Base-by-base conservation (phyloP, 129 eudicot genomes). In the Kitagawia praeruptora region DNA sequence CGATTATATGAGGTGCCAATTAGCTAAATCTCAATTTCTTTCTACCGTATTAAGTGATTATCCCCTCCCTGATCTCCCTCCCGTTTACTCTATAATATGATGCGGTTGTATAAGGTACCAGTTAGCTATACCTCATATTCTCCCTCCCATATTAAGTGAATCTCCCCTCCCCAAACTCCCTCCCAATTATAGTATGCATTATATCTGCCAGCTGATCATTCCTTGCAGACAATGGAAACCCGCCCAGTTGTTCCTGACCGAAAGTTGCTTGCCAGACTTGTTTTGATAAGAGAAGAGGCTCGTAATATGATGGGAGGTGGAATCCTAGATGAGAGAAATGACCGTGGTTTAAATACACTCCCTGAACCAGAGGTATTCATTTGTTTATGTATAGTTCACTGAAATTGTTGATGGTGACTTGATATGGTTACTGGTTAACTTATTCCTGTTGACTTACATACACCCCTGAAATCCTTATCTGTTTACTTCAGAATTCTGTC, bases 241-340 rank as follows among this genome's bases (percentile, higher is more conserved):
- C 90, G 97, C 6, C 89, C 96, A 8, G 90, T 87, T 78, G 89
- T 95, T 80, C 98, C 97, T 27, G 98, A 95, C 75, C 75, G 98
- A 79, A 95, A 95, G 89, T 87, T 95, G 75, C 88, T 95, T 83
- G 97, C 98, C 48, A 88, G 98, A 81, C 96, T 95, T 21, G 98
- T 95, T 81, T 89, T 92, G 77, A 95, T 95, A 72, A 90, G 97
- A 95, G 98, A 95, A 87, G 98, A 95, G 84, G 96, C 98, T 77
- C 89, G 98, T 72, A 86, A 89, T 85, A 95, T 95, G 98, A 90
- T 95, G 97, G 98, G 98, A 75, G 96, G 98, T 84, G 98, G 98
- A 82, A 85, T 95, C 77, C 87, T 95, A 40, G 98, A 95, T 84
- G 98, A 95, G 86, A 86, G 98, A 92, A 92, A 95, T 84, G 89